Base-by-base conservation (phyloP, 306 rosid genomes). In the Inga laurina region DNA sequence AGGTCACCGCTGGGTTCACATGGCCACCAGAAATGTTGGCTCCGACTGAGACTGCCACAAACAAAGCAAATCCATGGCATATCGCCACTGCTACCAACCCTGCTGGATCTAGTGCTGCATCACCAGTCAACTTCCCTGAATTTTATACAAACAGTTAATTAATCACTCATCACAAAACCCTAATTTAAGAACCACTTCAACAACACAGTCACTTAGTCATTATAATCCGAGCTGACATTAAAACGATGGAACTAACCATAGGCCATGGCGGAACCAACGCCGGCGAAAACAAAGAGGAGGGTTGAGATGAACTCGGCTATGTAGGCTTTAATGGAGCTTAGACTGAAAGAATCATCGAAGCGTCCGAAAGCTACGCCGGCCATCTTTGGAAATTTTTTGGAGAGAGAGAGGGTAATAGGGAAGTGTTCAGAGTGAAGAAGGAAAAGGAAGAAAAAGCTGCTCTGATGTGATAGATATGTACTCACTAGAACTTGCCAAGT, bases 21-120 rank as follows among this genome's bases (percentile, higher is more conserved):
- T 94, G 98, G 3, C 98, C 98, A 46, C 97, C 97, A 27, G 98
- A 94, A 79, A 94, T 93, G 89, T 93, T 94, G 76, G 97, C 97
- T 16, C 92, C 90, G 54, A 93, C 79, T 0, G 98, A 64, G 65
- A 94, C 97, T 8, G 98, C 98, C 39, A 94, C 97, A 44, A 94
- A 94, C 21, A 94, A 89, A 88, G 98, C 98, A 84, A 94, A 91
- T 19, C 91, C 97, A 81, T 94, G 98, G 84, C 90, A 87, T 34
- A 93, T 43, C 3, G 98, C 98, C 72, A 94, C 85, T 44, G 89
- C 97, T 11, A 91, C 91, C 41, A 94, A 84, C 56, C 97, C 97
- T 46, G 93, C 72, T 19, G 97, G 97, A 82, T 94, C 98, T 71
- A 94, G 92, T 57, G 97, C 97, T 81, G 91, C 97, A 80, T 85